A percentile compares a stretch with the other conserved stretches of the same genome.
Evolutionary conservation across 2,329 filamentous ascomycete genomes (phyloP).

Genomic region (Dactylellina cionopaga): DNA sequence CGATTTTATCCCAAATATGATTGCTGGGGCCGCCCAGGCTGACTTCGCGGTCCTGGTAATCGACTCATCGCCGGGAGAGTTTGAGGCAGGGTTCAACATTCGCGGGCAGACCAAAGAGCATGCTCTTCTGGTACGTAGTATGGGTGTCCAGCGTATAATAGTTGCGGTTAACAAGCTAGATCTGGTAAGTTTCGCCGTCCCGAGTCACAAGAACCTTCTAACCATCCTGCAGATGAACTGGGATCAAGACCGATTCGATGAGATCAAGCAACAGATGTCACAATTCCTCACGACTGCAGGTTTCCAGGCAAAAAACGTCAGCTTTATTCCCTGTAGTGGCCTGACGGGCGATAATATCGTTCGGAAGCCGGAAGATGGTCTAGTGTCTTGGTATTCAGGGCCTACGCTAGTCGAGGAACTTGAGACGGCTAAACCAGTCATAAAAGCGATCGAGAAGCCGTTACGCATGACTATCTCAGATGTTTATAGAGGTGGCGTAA

Average conservation of each 20-base stretch:
- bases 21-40: constrained; percentile 92
- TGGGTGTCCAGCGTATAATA: constrained; percentile 87
- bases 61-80: constrained; percentile 87
- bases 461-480: constrained; percentile 88
- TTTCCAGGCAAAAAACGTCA: constrained; percentile 82
- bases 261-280: constrained; percentile 83
- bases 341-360: constrained; percentile 88
- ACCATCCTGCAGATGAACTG: constrained; percentile 68
- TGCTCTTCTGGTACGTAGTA: constrained; percentile 84
- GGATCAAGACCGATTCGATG: constrained; percentile 82
- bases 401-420: constrained; percentile 83
- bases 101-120: constrained; percentile 96
- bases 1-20: constrained; percentile 99
- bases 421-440: constrained; percentile 79
- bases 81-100: constrained; percentile 79
- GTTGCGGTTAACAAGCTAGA: constrained; percentile 97
- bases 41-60: constrained; percentile 96
- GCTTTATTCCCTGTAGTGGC: constrained; percentile 89
- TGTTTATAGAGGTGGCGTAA: constrained; percentile 80
- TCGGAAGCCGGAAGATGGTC: constrained; percentile 66
- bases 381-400: constrained; percentile 78
- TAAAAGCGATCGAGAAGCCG: constrained; percentile 77
- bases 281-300: constrained; percentile 84
- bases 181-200: constrained; percentile 60
- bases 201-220: neutral